These are phyloP conservation scores for Eutrema heterophyllum DNA, from an alignment of 345 rosid genomes.

Conservation along the genomic window DNA sequence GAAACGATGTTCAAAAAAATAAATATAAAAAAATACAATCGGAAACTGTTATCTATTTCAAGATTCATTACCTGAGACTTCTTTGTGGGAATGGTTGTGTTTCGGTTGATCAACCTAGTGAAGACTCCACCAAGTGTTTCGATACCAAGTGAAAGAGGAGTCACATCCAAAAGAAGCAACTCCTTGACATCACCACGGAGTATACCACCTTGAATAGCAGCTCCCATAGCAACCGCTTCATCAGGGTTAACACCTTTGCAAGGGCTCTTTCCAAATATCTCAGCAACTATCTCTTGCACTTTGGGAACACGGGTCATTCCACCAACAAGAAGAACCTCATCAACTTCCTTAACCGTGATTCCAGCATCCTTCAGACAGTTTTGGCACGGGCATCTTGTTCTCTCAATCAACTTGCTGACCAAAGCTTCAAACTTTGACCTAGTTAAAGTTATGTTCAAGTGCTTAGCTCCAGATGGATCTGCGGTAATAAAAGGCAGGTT, in stretches of 20 bases:
- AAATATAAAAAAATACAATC: not conserved
- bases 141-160: conserved; percentile 45
- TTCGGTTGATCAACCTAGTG: conserved; percentile 44
- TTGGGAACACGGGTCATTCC: conserved; percentile 56
- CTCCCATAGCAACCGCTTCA: conserved; percentile 47
- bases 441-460: conserved; percentile 39
- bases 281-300: conserved; percentile 41
- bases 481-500: conserved; percentile 46
- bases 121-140: conserved; percentile 56
- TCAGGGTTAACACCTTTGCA: conserved; percentile 48
- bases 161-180: conserved; percentile 41
- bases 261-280: conserved; percentile 43
- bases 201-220: conserved; percentile 48
- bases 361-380: conserved; percentile 49
- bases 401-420: conserved; percentile 37
- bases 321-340: conserved; percentile 47
- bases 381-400: conserved; percentile 33
- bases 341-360: conserved; percentile 32
- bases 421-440: conserved; percentile 42
- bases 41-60: not conserved
- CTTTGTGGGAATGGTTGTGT: conserved; percentile 59
- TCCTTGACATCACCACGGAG: conserved; percentile 51
- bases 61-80: conserved; percentile 40
- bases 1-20: not conserved
- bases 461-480: conserved; percentile 46